A percentile compares a stretch with the other conserved stretches of the same genome.
Evolutionary conservation across 805 yeast genomes (phyloP).

Genomic region (Cyberlindnera nakhonratchasimensis): DNA sequence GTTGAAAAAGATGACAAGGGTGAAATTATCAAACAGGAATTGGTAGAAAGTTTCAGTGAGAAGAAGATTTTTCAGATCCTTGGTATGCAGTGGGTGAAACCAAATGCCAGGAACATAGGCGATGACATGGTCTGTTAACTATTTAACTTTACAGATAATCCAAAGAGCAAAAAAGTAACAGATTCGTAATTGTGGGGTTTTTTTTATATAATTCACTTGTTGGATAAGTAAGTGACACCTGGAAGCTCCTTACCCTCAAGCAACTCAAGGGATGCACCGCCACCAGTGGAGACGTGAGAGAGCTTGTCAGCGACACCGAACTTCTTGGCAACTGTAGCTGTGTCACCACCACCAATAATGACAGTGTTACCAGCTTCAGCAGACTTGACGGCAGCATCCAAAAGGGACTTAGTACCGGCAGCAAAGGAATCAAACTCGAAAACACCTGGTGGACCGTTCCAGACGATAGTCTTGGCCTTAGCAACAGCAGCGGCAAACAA

Average conservation of each 20-base stretch:
- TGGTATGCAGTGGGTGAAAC: constrained; percentile 34
- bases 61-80: constrained; percentile 41
- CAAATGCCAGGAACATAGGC: constrained; percentile 29
- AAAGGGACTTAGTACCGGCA: constrained; percentile 84
- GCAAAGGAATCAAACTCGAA: constrained; percentile 95
- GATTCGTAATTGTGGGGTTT: background rate
- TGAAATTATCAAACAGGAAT: constrained; percentile 7
- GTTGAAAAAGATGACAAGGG: constrained; percentile 12
- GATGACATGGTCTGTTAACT: constrained; percentile 5
- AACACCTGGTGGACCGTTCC: constrained; percentile 99
- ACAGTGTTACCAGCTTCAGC: constrained; percentile 88
- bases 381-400: constrained; percentile 84
- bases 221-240: constrained; percentile 91
- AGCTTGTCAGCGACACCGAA: constrained; percentile 94
- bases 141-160: background rate
- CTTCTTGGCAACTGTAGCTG: constrained; percentile 99
- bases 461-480: constrained; percentile 94
- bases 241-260: constrained; percentile 98
- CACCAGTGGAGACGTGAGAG: constrained; percentile 99
- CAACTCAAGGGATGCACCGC: constrained; percentile 99
- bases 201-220: constrained; percentile 40
- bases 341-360: constrained; percentile 98
- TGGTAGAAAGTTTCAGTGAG: constrained; percentile 45
- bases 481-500: constrained; percentile 80
- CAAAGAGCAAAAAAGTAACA: background rate